Percentiles rank a stretch among this genome's conserved stretches.
Conservation (phyloP, 768 basidiomycete species). For the Mycena crocata region DNA sequence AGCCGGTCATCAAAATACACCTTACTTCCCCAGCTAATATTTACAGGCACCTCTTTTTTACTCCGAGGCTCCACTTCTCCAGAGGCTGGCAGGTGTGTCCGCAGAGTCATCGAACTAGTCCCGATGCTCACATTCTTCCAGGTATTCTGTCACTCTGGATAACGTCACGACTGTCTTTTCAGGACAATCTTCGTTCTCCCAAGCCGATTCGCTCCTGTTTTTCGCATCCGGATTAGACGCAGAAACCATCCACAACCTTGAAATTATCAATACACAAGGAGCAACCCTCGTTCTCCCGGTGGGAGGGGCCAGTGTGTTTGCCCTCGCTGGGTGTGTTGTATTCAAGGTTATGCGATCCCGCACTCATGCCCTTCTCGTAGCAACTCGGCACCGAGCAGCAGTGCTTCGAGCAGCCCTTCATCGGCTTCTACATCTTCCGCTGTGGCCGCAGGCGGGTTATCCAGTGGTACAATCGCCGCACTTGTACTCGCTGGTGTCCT, state of each 20-base stretch:
- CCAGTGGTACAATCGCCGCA: conserved; percentile 75
- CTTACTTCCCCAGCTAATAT: conserved; percentile 9
- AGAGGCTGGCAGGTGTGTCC: conserved; percentile 65
- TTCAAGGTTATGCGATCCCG: background rate
- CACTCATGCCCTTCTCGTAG: background rate
- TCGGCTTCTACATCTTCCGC: conserved; percentile 29
- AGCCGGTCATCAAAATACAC: conserved; percentile 35
- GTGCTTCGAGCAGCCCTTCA: conserved; percentile 32
- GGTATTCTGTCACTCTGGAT: conserved; percentile 49
- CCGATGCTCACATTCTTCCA: conserved; percentile 6
- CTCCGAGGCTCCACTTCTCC: conserved; percentile 72
- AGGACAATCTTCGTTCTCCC: conserved; percentile 64
- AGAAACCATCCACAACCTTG: conserved; percentile 58
- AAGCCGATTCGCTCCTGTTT: conserved; percentile 68
- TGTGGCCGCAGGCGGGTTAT: conserved; percentile 39
- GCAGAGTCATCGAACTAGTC: conserved; percentile 41
- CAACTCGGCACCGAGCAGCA: conserved; percentile 19
- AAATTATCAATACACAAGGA: conserved; percentile 68
- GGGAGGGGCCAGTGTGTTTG: conserved; percentile 60
- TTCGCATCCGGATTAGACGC: conserved; percentile 71
- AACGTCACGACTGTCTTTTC: conserved; percentile 60
- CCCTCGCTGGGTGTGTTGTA: conserved; percentile 28
- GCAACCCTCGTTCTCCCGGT: conserved; percentile 60
- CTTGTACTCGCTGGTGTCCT: conserved; percentile 68
- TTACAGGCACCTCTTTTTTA: conserved; percentile 70